phyloP scores from a whole-genome alignment of 2,329 filamentous ascomycete genomes.

The Orbilia javanica region DNA sequence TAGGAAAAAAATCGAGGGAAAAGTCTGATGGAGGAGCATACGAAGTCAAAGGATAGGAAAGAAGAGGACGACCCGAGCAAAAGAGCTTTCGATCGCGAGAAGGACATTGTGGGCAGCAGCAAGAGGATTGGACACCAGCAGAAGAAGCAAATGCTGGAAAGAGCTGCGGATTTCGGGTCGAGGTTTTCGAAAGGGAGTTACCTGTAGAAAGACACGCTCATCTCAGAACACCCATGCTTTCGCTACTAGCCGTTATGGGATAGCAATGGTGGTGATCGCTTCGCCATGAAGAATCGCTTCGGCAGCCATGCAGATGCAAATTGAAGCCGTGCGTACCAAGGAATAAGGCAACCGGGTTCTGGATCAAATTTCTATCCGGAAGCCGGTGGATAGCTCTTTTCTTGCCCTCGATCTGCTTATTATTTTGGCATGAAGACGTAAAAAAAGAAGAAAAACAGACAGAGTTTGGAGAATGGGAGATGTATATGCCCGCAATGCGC shows the following conservation, averaged over 20 bases:
- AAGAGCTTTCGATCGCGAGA: slow-evolving; percentile 88
- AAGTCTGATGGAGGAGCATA: slow-evolving; percentile 74
- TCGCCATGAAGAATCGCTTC: slow-evolving; percentile 20
- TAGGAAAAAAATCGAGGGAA: slow-evolving; percentile 69
- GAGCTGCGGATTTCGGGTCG: slow-evolving; percentile 83
- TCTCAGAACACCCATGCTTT: slow-evolving; percentile 1
- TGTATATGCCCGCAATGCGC: too few relatives aligned
- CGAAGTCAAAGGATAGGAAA: slow-evolving; percentile 69
- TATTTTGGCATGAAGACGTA: too few relatives aligned
- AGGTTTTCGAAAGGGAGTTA: slow-evolving; percentile 81
- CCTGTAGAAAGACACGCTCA: slow-evolving; percentile 65
- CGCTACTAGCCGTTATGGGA: slow-evolving; percentile 9
- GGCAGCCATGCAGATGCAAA: slow-evolving; percentile 12
- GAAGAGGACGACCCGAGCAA: slow-evolving; percentile 92
- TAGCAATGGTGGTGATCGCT: slow-evolving; percentile 26
- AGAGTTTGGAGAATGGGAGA: background rate
- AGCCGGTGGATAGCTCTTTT: slow-evolving; percentile 5
- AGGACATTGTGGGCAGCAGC: slow-evolving; percentile 83
- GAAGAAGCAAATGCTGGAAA: slow-evolving; percentile 81
- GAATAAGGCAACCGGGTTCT: slow-evolving; percentile 13
- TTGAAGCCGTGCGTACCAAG: slow-evolving; percentile 16
- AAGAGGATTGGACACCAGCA: slow-evolving; percentile 79
- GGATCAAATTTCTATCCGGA: slow-evolving; percentile 3
- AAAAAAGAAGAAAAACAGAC: background rate
- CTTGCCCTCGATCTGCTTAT: too few relatives aligned